These are phyloP conservation scores for Rhizophagus clarus DNA, from an alignment of 192 early-diverging fungal species.

Conservation along the genomic window DNA sequence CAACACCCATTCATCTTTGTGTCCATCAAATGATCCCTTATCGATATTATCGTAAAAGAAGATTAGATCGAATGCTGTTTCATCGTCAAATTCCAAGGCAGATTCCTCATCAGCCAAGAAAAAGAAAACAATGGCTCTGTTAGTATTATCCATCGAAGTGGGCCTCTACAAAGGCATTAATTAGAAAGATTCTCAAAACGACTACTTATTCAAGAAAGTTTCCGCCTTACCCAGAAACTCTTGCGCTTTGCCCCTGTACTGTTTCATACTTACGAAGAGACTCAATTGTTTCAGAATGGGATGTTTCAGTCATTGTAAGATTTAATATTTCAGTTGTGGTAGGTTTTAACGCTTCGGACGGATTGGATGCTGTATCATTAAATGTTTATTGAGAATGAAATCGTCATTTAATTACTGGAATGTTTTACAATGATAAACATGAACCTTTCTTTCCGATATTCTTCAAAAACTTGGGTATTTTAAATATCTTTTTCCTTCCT, in stretches of 20 bases:
- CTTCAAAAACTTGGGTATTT: conserved; percentile 25
- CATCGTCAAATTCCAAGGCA: conserved; percentile 20
- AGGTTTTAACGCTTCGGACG: neutral
- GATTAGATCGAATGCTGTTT: neutral
- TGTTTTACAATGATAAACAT: neutral
- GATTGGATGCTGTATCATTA: conserved; percentile 7
- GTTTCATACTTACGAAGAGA: conserved; percentile 20
- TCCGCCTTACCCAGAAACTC: conserved; percentile 24
- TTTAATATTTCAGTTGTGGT: neutral
- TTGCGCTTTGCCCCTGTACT: neutral
- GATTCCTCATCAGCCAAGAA: neutral
- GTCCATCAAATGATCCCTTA: conserved; percentile 22
- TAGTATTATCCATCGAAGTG: neutral
- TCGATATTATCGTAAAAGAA: conserved; percentile 14
- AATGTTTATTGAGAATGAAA: conserved; percentile 21
- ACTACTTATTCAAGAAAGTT: neutral
- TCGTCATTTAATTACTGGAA: conserved; percentile 13
- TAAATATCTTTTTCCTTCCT: neutral
- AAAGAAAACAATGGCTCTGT: neutral
- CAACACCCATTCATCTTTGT: conserved; percentile 2
- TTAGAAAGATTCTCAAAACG: conserved; percentile 17
- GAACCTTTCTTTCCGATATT: neutral
- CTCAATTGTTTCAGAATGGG: conserved; percentile 4
- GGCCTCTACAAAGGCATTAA: conserved; percentile 26
- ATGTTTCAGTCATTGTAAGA: neutral